Base-by-base conservation (phyloP, 352 stramenopile species). In the Discostella stelligera region DNA sequence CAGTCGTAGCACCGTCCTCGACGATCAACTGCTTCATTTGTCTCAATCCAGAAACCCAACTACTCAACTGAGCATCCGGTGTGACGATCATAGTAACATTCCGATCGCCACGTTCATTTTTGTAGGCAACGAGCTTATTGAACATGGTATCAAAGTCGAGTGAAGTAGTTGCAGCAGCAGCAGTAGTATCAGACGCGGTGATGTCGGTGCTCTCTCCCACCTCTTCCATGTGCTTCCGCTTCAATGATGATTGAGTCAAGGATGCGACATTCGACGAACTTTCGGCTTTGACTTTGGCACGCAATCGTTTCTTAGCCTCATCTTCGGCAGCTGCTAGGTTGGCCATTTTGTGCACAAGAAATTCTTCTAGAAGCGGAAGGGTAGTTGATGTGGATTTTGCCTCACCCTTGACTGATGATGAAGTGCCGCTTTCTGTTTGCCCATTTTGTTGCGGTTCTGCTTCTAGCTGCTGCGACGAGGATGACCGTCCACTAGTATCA, bases 1-100 rank as follows among this genome's bases (percentile, higher is more conserved):
- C 58, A 16, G 39, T 60, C 3, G 18, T 50, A 14, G 56, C 50
- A 25, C 50, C 60, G 2, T 65, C 61, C 25, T 41, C 25, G 37
- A 59, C 56, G 44, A 59, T 70, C 14, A 44, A 61, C 60, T 67
- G 68, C 62, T 72, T 71, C 32, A 70, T 77, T 16, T 25, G 58
- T 18, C 69, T 46, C 16, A 77, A 56, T 20, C 39, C 63, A 7
- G 78, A 71, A 8, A 88, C 82, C 82, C 82, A 88, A 20, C 66
- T 21, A 16, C 82, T 78, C 18, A 88, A 61, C 25, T 83, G 54
- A 23, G 50, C 16, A 64, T 88, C 71, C 39, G 75, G 18, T 21
- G 65, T 32, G 50, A 86, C 85, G 8, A 68, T 77, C 63, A 84
- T 74, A 8, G 84, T 74, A 4, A 88, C 80, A 66, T 85, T 77